Evolutionary conservation across 805 yeast genomes (phyloP), one percentile per base, ranked within the genome.

Genomic region (Wickerhamomyces hampshirensis): DNA sequence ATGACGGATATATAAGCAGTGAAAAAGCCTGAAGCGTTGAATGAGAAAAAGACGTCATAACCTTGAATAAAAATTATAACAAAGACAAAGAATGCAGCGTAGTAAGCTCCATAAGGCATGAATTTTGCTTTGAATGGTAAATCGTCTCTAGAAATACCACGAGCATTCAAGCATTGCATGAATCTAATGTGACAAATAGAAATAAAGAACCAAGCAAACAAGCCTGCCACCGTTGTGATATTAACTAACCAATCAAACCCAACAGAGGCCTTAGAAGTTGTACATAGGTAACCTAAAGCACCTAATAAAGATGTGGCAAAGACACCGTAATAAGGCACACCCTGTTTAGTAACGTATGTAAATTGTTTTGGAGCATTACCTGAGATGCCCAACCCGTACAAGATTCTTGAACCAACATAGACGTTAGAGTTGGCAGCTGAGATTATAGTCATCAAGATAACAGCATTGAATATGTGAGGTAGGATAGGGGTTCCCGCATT

Each of bases 371-470:
- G 88, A 6, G 84, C 86, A 38, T 70, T 65, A 6, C 71, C 68
- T 30, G 72, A 69, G 41, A 66, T 62, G n/a, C 82, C 78, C 56
- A 83, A 64, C 14, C 81, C 79, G 52, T 71, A 80, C 34, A 83
- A 55, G 34, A 79, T 66, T 62, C 93, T 67, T 2, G 89, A 80
- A 30, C 86, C 85, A 46, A 80, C 77, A 58, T 82, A 81, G 26
- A 82, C 69, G 53, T 80, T 79, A 5, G 89, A 80, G 62, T 83
- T 83, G 47, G 80, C 91, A 21, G 91, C 89, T 8, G 89, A 81
- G 34, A 80, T 68, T 42, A 82, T 72, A 13, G 89, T 77, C 14
- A 71, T 49, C 30, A 80, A 56, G 43, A 83, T 77, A 33, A 82
- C 80, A 16, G 82, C 89, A 53, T 83, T 83, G 62, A 82, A 77